Conservation (phyloP, 176 grass and related monocot genomes). For the Tillandsia fasciculata region DNA sequence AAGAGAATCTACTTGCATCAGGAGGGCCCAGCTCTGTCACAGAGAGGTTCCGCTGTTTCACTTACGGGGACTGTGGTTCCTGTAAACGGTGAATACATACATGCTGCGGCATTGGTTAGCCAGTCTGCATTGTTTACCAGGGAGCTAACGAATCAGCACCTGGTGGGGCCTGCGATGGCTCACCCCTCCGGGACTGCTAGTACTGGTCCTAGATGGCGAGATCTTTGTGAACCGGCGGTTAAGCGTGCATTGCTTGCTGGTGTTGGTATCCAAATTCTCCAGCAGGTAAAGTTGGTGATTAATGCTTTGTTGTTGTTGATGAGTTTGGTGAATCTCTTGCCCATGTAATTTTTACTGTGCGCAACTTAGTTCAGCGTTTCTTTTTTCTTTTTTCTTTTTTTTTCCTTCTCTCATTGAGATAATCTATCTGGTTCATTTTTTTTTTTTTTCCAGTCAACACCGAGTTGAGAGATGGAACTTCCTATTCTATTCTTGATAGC, state of each 20-base stretch:
- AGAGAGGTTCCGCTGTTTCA: constrained; percentile 24
- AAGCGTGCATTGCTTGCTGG: constrained; percentile 56
- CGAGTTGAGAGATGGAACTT: too few relatives aligned
- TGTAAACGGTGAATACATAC: constrained; percentile 29
- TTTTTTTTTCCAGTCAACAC: too few relatives aligned
- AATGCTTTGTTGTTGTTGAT: neutral
- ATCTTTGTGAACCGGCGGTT: constrained; percentile 51
- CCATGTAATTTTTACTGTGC: too few relatives aligned
- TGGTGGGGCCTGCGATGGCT: constrained; percentile 33
- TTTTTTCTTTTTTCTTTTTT: too few relatives aligned
- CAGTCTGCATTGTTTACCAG: constrained; percentile 54
- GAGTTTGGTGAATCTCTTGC: too few relatives aligned
- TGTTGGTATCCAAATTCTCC: constrained; percentile 56
- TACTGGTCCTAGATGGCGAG: constrained; percentile 30
- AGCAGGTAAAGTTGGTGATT: constrained; percentile 30
- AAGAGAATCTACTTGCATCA: constrained; percentile 80
- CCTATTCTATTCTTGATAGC: too few relatives aligned
- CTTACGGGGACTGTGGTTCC: constrained; percentile 11
- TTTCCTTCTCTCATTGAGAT: too few relatives aligned
- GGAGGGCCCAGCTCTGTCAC: constrained; percentile 31
- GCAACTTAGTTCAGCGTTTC: too few relatives aligned
- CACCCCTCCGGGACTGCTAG: constrained; percentile 30
- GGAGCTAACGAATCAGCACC: constrained; percentile 37
- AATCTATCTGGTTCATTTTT: too few relatives aligned
- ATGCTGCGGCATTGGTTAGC: constrained; percentile 69